Evolutionary conservation across 2,329 filamentous ascomycete genomes (phyloP).

Genomic region (Gliomastix tumulicola): DNA sequence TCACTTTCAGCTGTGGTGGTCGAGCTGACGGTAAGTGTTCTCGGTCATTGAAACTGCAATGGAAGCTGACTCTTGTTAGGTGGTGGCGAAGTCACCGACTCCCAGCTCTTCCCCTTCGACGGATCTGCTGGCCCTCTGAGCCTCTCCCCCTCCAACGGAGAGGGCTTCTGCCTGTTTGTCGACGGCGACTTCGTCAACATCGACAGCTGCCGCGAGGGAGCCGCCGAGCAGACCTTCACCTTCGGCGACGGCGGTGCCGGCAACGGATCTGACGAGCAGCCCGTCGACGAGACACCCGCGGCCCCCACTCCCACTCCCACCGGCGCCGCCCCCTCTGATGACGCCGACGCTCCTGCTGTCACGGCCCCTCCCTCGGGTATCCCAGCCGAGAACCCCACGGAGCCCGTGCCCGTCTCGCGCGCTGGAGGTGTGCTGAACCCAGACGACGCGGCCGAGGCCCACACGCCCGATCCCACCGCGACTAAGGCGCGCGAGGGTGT

Average conservation of each 20-base stretch:
- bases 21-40: constrained; percentile 51
- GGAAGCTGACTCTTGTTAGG: too few relatives aligned
- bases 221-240: constrained; percentile 34
- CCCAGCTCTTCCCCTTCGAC: constrained; percentile 43
- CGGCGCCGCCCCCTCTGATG: too few relatives aligned
- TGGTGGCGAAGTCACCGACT: constrained; percentile 39
- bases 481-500: constrained; percentile 35
- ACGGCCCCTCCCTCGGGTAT: background rate
- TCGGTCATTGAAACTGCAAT: too few relatives aligned
- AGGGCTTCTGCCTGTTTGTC: constrained; percentile 37
- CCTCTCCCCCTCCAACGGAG: constrained; percentile 36
- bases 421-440: constrained; percentile 42
- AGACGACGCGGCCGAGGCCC: constrained; percentile 39
- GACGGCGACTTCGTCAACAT: constrained; percentile 34
- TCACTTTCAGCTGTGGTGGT: constrained; percentile 52
- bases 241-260: constrained; percentile 12
- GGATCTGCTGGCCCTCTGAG: constrained; percentile 31
- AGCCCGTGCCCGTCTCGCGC: constrained; percentile 38
- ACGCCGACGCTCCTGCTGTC: background rate
- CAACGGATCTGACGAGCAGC: too few relatives aligned
- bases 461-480: constrained; percentile 37
- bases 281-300: too few relatives aligned
- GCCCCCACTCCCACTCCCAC: too few relatives aligned
- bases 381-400: constrained; percentile 26
- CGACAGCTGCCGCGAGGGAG: constrained; percentile 29